Conservation (phyloP, 106 monocot genomes). For the Platanthera guangdongensis region DNA sequence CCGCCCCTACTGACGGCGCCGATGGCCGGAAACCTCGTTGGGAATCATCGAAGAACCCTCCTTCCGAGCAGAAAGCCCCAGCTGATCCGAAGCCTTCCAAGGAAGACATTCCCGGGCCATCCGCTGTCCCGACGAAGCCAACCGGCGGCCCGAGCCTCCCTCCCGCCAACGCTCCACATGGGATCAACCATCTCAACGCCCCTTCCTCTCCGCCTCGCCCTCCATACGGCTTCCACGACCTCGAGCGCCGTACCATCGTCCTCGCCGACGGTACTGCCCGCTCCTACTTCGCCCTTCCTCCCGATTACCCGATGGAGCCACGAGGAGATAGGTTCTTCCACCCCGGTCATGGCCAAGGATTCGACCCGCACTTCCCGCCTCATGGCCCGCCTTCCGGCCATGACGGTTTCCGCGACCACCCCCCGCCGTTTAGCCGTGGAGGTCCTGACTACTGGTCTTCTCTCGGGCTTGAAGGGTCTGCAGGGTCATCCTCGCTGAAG, state of each 20-base stretch:
- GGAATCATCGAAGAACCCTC: conserved; percentile 7
- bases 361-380: conserved; percentile 15
- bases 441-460: conserved; percentile 28
- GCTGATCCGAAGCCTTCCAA: conserved; percentile 6
- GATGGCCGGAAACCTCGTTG: conserved; percentile 11
- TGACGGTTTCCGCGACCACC: conserved; percentile 23
- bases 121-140: conserved; percentile 7
- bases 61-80: conserved; percentile 4
- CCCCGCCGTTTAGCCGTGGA: conserved; percentile 6
- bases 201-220: conserved; percentile 14
- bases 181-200: not conserved
- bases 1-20: not conserved
- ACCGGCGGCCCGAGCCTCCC: not conserved
- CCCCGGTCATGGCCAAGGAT: not conserved
- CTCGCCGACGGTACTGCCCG: conserved; percentile 47
- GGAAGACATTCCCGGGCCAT: not conserved
- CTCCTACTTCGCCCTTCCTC: conserved; percentile 48
- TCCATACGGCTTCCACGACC: conserved; percentile 55
- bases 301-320: conserved; percentile 20
- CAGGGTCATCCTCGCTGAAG: conserved; percentile 27
- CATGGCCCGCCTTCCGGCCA: conserved; percentile 15
- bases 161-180: conserved; percentile 4
- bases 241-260: conserved; percentile 50
- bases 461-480: conserved; percentile 10
- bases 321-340: conserved; percentile 1